Conservation (phyloP, 495 filamentous ascomycete genomes). For the Massariosphaeria phaeospora region DNA sequence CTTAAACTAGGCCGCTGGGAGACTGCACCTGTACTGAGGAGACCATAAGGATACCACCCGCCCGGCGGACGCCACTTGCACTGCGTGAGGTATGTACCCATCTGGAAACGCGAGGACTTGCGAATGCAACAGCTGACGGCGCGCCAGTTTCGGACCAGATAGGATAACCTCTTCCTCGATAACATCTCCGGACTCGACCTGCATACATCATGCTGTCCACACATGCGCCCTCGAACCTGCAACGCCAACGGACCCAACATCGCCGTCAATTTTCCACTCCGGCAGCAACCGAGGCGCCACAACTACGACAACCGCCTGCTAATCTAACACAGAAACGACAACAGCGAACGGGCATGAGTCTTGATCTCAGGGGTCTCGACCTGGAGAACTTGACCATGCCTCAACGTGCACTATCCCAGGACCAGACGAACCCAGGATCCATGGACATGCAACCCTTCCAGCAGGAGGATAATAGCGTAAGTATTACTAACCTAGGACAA, state of each 20-base stretch:
- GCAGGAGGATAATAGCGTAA: conserved; percentile 54
- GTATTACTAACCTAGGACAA: conserved; percentile 62
- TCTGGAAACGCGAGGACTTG: background rate
- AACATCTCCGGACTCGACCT: conserved; percentile 57
- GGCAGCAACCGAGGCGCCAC: conserved; percentile 61
- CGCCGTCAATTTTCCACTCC: conserved; percentile 87
- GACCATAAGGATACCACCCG: conserved; percentile 33
- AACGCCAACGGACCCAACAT: conserved; percentile 68
- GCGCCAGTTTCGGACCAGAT: conserved; percentile 41
- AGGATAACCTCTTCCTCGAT: conserved; percentile 48
- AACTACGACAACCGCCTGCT: conserved; percentile 57
- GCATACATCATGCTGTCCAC: conserved; percentile 73
- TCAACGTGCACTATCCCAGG: conserved; percentile 37
- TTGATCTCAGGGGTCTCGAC: conserved; percentile 57
- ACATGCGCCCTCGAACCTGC: conserved; percentile 60
- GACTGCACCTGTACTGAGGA: conserved; percentile 38
- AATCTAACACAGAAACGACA: conserved; percentile 50
- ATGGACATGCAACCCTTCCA: conserved; percentile 28
- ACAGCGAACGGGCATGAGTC: conserved; percentile 74
- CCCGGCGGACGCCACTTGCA: conserved; percentile 68
- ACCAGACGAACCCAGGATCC: conserved; percentile 29
- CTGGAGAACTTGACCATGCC: conserved; percentile 40
- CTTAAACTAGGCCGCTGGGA: conserved; percentile 26
- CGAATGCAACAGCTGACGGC: conserved; percentile 7
- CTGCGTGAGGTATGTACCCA: conserved; percentile 67